A percentile compares a stretch with the other conserved stretches of the same genome.
phyloP scores from a whole-genome alignment of 1,284 basidiomycete genomes.

The Boletus semigastroideus region DNA sequence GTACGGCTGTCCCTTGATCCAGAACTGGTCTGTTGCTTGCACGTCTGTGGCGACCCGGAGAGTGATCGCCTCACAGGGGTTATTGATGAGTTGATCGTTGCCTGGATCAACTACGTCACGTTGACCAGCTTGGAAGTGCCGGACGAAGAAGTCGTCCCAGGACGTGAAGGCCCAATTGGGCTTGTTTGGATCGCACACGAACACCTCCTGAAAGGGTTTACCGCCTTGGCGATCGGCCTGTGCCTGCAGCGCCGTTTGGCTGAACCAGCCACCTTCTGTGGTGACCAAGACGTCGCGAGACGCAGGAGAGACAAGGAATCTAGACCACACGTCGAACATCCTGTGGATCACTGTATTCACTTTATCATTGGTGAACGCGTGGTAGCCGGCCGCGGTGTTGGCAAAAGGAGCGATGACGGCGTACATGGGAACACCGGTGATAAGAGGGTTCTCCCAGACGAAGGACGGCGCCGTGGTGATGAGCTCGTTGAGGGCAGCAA shows the following conservation, averaged over 20 bases:
- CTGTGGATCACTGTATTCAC: constrained; percentile 42
- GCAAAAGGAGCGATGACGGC: constrained; percentile 20
- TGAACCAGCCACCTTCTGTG: constrained; percentile 45
- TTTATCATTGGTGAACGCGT: constrained; percentile 42
- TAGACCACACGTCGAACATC: constrained; percentile 47
- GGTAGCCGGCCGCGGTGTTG: constrained; percentile 39
- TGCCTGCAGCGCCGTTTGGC: constrained; percentile 33
- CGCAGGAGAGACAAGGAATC: constrained; percentile 42
- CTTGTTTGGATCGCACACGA: constrained; percentile 13
- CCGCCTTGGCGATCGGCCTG: constrained; percentile 18
- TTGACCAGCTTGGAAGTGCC: constrained; percentile 38
- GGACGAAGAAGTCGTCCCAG: constrained; percentile 59
- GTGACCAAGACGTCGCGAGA: constrained; percentile 41
- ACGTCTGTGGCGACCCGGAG: constrained; percentile 40
- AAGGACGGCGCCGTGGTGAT: constrained; percentile 26
- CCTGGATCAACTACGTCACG: constrained; percentile 39
- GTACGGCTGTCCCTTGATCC: constrained; percentile 50
- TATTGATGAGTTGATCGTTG: constrained; percentile 40
- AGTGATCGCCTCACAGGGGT: constrained; percentile 48
- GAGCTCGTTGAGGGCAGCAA: constrained; percentile 44
- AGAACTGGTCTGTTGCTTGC: constrained; percentile 40
- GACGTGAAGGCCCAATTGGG: constrained; percentile 38
- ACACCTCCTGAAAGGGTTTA: constrained; percentile 20
- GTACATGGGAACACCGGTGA: constrained; percentile 22
- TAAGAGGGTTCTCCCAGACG: constrained; percentile 18